Percentiles rank a stretch among this genome's conserved stretches.
phyloP scores from a whole-genome alignment of 805 yeast genomes.

The Candida maris region DNA sequence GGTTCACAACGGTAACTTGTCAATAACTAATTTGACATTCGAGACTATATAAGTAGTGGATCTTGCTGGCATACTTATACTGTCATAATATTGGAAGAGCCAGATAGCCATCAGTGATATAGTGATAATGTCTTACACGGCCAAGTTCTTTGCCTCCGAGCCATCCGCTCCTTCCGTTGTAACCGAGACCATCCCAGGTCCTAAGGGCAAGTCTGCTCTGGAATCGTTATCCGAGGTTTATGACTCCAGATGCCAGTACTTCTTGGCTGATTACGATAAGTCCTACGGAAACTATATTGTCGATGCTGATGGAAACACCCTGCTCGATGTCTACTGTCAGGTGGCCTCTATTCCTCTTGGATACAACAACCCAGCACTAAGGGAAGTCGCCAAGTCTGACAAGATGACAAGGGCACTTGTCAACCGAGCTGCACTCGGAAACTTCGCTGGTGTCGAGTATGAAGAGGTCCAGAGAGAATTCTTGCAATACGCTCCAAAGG shows the following conservation, averaged over 20 bases:
- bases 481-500: conserved; percentile 73
- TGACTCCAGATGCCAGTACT: conserved; percentile 71
- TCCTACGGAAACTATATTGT: conserved; percentile 76
- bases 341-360: conserved; percentile 84
- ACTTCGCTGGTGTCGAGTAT: conserved; percentile 69
- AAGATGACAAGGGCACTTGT: conserved; percentile 70
- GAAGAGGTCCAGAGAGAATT: conserved; percentile 51
- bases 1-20: no score
- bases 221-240: conserved; percentile 56
- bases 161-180: conserved; percentile 65
- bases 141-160: conserved; percentile 71
- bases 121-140: conserved; percentile 43
- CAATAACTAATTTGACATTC: no score
- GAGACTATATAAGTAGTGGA: no score
- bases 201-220: conserved; percentile 53
- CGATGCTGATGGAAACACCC: conserved; percentile 75
- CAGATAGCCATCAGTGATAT: no score
- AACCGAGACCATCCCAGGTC: conserved; percentile 72
- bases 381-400: conserved; percentile 63
- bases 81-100: no score
- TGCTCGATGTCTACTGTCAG: conserved; percentile 77
- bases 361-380: conserved; percentile 76
- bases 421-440: conserved; percentile 83
- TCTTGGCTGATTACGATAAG: conserved; percentile 70
- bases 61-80: no score